Conservation (phyloP, 768 basidiomycete species). For the Lyophyllum semitale region DNA sequence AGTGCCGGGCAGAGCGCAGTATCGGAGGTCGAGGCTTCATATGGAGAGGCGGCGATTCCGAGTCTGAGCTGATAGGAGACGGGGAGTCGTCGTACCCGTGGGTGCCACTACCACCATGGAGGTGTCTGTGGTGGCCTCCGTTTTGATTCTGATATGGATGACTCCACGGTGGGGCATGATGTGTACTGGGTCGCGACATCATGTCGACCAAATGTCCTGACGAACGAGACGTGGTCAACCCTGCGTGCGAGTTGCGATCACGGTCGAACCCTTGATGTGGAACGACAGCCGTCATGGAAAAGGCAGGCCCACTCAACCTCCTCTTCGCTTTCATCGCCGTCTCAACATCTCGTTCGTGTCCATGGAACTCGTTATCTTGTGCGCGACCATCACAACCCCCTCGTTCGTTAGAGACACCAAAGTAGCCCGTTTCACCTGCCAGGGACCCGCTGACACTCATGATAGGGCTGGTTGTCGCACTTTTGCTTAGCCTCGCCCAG, state of each 20-base stretch:
- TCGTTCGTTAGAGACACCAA: slow-evolving; percentile 39
- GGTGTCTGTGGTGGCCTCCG: slow-evolving; percentile 28
- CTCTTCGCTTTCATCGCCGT: slow-evolving; percentile 32
- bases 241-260: slow-evolving; percentile 12
- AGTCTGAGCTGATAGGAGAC: slow-evolving; percentile 72
- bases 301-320: slow-evolving; percentile 57
- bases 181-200: slow-evolving; percentile 26
- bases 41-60: slow-evolving; percentile 44
- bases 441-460: slow-evolving; percentile 36
- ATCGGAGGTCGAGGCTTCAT: slow-evolving; percentile 22
- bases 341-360: slow-evolving; percentile 22
- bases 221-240: slow-evolving; percentile 35
- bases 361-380: slow-evolving; percentile 23
- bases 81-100: slow-evolving; percentile 59
- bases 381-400: slow-evolving; percentile 25
- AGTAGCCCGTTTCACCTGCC: slow-evolving; percentile 41
- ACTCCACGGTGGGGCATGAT: slow-evolving; percentile 31
- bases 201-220: slow-evolving; percentile 44
- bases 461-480: slow-evolving; percentile 69
- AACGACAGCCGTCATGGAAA: slow-evolving; percentile 49
- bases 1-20: slow-evolving; percentile 28
- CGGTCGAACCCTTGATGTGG: slow-evolving; percentile 30
- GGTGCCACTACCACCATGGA: slow-evolving; percentile 21
- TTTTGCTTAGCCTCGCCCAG: slow-evolving; percentile 48
- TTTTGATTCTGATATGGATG: slow-evolving; percentile 47